Evolutionary conservation across 1,139 yeast genomes (phyloP), one percentile per base, ranked within the genome.

Genomic region (Saccharomyces hybrid): DNA sequence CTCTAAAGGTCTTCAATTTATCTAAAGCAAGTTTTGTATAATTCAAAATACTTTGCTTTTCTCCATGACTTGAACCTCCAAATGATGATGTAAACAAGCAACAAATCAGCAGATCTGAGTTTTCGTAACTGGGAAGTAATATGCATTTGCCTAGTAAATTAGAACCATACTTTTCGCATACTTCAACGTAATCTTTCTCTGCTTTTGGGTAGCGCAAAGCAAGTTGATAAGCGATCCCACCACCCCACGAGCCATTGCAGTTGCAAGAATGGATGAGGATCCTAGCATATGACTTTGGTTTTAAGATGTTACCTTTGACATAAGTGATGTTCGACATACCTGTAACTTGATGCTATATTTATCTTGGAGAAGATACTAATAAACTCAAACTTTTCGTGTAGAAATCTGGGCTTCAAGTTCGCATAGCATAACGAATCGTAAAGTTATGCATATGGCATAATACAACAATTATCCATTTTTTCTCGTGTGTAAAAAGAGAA

Each of bases 211-310:
- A 63, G 28, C 54, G 58, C 5, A 52, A 46, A 14, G 62, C 67
- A 38, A 66, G 48, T 51, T 65, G 69, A 34, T 61, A 62, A 11
- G 70, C 70, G 2, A 88, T 80, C 0, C 96, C 96, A 0, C 88
- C 93, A 3, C 95, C 95, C 96, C 96, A 88, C 0, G 77, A 66
- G 0, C 96, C 96, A 34, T 77, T 74, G 53, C 90, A 83, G 64
- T 88, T 88, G 65, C 96, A 88, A 0, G 96, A 84, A 66, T 88
- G 96, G 1, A 66, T 58, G 7, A 66, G 29, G 8, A 65, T 60
- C 25, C 67, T 56, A n/a, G 62, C 61, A 44, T 59, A 53, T 5
- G 47, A 32, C 6, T 28, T 46, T 6, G 47, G 42, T 4, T 54
- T 47, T 13, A 63, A 41, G 14, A 62, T 59, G 49, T 66, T 58